Percentiles rank a stretch among this genome's conserved stretches.
phyloP scores from a whole-genome alignment of 2,329 filamentous ascomycete genomes.

The Curvularia eragrostidis region DNA sequence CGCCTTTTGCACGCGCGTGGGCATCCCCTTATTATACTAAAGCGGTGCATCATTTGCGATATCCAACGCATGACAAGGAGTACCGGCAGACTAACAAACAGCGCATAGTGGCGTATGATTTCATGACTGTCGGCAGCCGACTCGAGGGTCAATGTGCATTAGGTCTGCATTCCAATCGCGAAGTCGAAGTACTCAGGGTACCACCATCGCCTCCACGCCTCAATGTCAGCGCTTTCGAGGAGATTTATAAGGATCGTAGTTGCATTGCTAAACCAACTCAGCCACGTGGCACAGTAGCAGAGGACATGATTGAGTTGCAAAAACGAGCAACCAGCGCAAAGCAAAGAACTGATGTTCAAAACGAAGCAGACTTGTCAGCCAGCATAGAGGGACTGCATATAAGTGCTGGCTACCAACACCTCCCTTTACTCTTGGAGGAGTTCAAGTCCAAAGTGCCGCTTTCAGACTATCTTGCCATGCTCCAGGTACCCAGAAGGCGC shows the following conservation, averaged over 20 bases:
- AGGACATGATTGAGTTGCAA: slow-evolving; percentile 45
- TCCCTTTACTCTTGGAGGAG: slow-evolving; percentile 35
- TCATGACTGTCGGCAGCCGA: slow-evolving; percentile 57
- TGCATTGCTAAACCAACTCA: slow-evolving; percentile 42
- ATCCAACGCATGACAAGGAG: slow-evolving; percentile 56
- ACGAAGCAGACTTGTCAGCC: slow-evolving; percentile 32
- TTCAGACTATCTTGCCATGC: slow-evolving; percentile 43
- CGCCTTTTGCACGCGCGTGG: slow-evolving; percentile 45
- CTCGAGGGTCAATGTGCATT: slow-evolving; percentile 60
- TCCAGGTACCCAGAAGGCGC: slow-evolving; percentile 57
- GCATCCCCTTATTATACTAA: slow-evolving; percentile 54
- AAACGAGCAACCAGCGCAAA: slow-evolving; percentile 40
- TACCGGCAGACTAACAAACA: slow-evolving; percentile 55
- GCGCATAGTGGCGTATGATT: slow-evolving; percentile 67
- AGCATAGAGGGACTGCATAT: slow-evolving; percentile 43
- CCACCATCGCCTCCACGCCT: slow-evolving; percentile 53
- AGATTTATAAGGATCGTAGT: slow-evolving; percentile 49
- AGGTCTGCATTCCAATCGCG: slow-evolving; percentile 59
- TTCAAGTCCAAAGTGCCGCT: slow-evolving; percentile 43
- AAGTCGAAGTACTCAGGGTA: slow-evolving; percentile 58
- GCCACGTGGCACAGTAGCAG: slow-evolving; percentile 40
- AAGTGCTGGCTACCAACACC: slow-evolving; percentile 41
- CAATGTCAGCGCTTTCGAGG: slow-evolving; percentile 53
- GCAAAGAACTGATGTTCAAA: slow-evolving; percentile 32
- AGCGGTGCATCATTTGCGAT: slow-evolving; percentile 51